Percentiles rank a stretch among this genome's conserved stretches.
Evolutionary conservation across 2,329 filamentous ascomycete genomes (phyloP).

Genomic region (Escovopsis weberi): DNA sequence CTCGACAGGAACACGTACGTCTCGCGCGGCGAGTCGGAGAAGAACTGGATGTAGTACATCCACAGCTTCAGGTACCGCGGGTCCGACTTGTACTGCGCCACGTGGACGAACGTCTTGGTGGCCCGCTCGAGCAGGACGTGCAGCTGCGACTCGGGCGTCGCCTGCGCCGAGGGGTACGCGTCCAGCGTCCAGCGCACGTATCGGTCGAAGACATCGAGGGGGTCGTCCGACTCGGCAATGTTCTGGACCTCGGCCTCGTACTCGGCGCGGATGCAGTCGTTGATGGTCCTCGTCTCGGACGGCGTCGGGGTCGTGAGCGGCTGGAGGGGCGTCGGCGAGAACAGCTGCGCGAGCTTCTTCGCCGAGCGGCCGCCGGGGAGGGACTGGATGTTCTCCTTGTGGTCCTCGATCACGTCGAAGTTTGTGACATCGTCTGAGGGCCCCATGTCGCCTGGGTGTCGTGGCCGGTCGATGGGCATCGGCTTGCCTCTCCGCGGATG

Average conservation of each 20-base stretch:
- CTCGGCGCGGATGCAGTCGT: slow-evolving; percentile 66
- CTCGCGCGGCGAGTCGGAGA: slow-evolving; percentile 85
- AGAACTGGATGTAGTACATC: slow-evolving; percentile 86
- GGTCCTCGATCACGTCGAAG: slow-evolving; percentile 88
- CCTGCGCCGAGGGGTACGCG: slow-evolving; percentile 86
- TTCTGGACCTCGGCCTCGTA: slow-evolving; percentile 72
- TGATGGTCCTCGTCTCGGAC: slow-evolving; percentile 58
- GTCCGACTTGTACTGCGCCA: slow-evolving; percentile 84
- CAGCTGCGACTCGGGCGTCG: slow-evolving; percentile 80
- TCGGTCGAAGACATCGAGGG: slow-evolving; percentile 86
- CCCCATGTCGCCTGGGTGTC: slow-evolving; percentile 28
- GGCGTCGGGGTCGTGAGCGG: slow-evolving; percentile 47
- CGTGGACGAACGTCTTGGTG: slow-evolving; percentile 77
- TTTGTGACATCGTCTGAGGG: slow-evolving; percentile 41
- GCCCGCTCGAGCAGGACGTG: slow-evolving; percentile 81
- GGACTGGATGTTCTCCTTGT: slow-evolving; percentile 97
- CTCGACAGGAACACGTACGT: slow-evolving; percentile 83
- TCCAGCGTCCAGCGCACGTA: slow-evolving; percentile 96
- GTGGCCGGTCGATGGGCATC: slow-evolving; percentile 6
- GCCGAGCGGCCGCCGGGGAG: slow-evolving; percentile 79
- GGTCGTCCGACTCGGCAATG: slow-evolving; percentile 81
- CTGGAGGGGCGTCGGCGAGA: slow-evolving; percentile 51
- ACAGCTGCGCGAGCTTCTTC: slow-evolving; percentile 70
- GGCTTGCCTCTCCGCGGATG: background rate
- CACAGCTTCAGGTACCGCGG: slow-evolving; percentile 85